These are phyloP conservation scores for Pyricularia grisea DNA, from an alignment of 2,329 filamentous ascomycete genomes.

Conservation along the genomic window DNA sequence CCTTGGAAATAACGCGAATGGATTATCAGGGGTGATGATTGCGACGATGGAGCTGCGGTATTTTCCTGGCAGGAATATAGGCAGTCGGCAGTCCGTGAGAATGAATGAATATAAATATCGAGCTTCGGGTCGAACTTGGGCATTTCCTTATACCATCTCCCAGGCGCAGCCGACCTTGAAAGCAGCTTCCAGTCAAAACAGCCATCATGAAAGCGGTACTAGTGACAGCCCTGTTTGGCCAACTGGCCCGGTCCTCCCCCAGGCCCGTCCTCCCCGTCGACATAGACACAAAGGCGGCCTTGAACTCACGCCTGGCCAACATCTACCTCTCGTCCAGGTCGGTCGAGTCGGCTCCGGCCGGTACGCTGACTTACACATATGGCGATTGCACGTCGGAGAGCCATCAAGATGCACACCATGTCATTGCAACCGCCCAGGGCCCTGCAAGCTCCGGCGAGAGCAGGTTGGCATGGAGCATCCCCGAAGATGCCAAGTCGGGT, in stretches of 20 bases:
- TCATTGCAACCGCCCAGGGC: constrained; percentile 3
- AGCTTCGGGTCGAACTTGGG: background rate
- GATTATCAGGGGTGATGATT: background rate
- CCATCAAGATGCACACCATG: constrained; percentile 7
- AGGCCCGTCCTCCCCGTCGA: constrained; percentile 5
- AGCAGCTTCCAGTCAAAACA: background rate
- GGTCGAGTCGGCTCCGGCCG: background rate
- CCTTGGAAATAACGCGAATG: background rate
- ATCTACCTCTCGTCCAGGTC: constrained; percentile 9
- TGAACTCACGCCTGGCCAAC: constrained; percentile 10
- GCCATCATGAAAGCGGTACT: background rate
- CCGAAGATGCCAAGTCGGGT: constrained; percentile 4
- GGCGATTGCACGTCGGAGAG: constrained; percentile 5
- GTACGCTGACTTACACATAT: constrained; percentile 7
- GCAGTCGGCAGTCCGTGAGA: background rate
- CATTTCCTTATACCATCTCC: background rate
- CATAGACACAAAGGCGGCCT: constrained; percentile 7
- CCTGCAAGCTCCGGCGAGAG: constrained; percentile 5
- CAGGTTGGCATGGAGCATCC: constrained; percentile 10
- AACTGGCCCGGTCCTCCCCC: constrained; percentile 1
- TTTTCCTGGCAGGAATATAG: background rate
- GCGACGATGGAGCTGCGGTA: background rate
- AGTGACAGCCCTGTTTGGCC: background rate
- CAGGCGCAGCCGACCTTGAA: background rate
- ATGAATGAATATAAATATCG: background rate